Percentiles rank a stretch among this genome's conserved stretches.
Evolutionary conservation across 306 rosid genomes (phyloP).

Genomic region (Malus sieversii): DNA sequence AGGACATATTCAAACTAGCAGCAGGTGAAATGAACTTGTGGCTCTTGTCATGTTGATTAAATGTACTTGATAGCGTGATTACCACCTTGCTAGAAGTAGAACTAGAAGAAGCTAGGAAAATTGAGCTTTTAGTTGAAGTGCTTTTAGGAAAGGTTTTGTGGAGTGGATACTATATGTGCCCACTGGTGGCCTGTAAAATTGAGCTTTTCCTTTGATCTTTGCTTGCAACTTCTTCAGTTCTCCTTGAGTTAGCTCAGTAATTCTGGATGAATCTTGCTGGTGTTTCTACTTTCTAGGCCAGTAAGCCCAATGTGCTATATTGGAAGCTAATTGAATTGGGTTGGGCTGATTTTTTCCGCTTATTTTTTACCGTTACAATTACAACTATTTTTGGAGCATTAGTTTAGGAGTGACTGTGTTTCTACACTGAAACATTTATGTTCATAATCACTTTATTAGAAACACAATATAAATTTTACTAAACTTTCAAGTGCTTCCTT

Average conservation of each 20-base stretch:
- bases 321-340: no score
- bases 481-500: neutral
- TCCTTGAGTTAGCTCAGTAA: neutral
- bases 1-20: slow-evolving; percentile 22
- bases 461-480: neutral
- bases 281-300: neutral
- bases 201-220: neutral
- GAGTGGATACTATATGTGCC: neutral
- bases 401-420: no score
- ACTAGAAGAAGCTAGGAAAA: neutral
- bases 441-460: neutral
- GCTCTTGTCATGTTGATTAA: slow-evolving; percentile 1
- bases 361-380: no score
- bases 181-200: neutral
- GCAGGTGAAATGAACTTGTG: slow-evolving; percentile 22
- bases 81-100: neutral
- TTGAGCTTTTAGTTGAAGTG: neutral
- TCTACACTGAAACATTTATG: no score
- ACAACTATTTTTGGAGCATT: no score
- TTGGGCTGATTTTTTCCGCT: neutral
- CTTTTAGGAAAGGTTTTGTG: neutral
- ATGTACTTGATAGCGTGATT: neutral
- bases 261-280: neutral
- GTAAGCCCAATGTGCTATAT: neutral
- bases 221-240: neutral